phyloP scores from a whole-genome alignment of 176 grass and related monocot species.

The Panicum miliaceum region DNA sequence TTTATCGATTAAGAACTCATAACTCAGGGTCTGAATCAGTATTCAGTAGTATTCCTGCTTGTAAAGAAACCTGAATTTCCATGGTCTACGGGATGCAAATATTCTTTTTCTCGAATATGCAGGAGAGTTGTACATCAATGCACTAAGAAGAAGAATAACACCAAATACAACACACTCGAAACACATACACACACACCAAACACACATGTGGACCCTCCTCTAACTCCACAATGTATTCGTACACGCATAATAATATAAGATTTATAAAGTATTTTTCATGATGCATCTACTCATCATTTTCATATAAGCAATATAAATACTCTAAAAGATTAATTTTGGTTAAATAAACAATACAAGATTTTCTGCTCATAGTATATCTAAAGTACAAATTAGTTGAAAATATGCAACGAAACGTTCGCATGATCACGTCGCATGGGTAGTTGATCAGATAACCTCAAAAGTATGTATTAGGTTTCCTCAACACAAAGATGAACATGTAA shows the following conservation, averaged over 20 bases:
- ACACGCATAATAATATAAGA: neutral
- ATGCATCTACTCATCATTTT: neutral
- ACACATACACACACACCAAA: too few species aligned
- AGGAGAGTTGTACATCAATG: too few species aligned
- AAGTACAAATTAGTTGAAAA: constrained; percentile 1
- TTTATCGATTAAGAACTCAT: neutral
- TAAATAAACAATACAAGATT: neutral
- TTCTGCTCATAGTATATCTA: neutral
- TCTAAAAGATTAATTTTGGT: neutral
- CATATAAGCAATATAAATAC: neutral
- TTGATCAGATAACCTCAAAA: neutral
- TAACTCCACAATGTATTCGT: neutral
- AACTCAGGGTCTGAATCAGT: neutral
- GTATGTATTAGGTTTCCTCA: neutral
- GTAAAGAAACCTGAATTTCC: neutral
- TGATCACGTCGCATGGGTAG: neutral
- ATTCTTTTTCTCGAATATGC: too few species aligned
- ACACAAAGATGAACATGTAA: neutral
- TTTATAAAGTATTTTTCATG: too few species aligned
- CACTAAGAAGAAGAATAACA: too few species aligned
- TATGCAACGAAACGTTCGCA: neutral
- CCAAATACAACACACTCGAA: too few species aligned
- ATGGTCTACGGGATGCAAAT: neutral
- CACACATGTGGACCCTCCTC: too few species aligned
- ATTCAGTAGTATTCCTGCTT: neutral